Base-by-base conservation (phyloP, 2,329 filamentous ascomycete genomes). In the Aureobasidium sp. region DNA sequence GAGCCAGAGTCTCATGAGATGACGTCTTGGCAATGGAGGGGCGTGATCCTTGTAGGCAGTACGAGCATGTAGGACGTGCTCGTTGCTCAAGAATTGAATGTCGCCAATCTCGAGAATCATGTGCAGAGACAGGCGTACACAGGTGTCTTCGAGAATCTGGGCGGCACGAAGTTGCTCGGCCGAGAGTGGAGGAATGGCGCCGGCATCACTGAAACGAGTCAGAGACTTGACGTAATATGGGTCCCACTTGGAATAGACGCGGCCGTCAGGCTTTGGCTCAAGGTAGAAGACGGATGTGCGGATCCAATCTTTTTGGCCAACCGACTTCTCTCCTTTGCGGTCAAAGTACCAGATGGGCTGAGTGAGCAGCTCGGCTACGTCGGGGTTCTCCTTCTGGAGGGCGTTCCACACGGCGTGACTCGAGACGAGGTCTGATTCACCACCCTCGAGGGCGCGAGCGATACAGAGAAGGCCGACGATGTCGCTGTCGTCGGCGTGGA, bases 281-380 rank as follows among this genome's bases (percentile, higher is more conserved):
- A 90, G 73, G 67, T 90, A 94, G 61, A 93, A 80, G 16, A 95
- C 80, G 11, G 80, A 77, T 27, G 84, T 81, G 38, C 78, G 76
- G 61, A 88, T 86, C 70, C 83, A 94, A 54, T 83, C 82, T 52
- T 90, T 80, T 68, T 94, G 78, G 11, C 87, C 88, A 12, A 75
- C 71, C 19, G 82, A 86, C 1, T 80, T 81, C 73, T 95, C 89
- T 10, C 89, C 89, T 73, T 95, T 95, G 52, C 89, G 84, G 70
- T 95, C 89, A 67, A 94, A 91, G 72, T 94, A 93, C 89, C 89
- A 95, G 58, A 89, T 81, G 0, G 89, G 88, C 66, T 84, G 72
- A 1, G 86, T 85, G 50, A 95, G 74, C 5, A 83, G 77, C 66
- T 86, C 81, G 0, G 88, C 84, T 1, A 94, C 84, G 62, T 91